phyloP scores from a whole-genome alignment of 2,329 filamentous ascomycete species.

The Diaporthe capsici region DNA sequence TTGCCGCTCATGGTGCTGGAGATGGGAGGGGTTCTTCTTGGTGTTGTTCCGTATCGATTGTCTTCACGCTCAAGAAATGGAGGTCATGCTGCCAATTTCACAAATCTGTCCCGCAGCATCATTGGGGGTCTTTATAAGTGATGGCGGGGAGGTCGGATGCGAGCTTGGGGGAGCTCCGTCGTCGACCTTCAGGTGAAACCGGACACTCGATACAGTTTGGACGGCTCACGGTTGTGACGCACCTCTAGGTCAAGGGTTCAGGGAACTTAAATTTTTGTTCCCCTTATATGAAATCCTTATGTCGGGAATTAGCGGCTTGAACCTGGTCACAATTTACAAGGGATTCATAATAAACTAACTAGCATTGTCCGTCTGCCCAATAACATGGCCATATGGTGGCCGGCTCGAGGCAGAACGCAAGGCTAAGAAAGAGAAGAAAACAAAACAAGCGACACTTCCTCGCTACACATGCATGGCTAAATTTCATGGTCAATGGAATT shows the following conservation, averaged over 20 bases:
- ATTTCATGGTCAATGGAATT: background rate
- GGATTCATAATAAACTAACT: background rate
- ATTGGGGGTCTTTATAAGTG: background rate
- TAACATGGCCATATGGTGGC: no score
- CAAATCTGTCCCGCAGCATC: no score
- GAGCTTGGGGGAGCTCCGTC: conserved; percentile 27
- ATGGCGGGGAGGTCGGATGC: conserved; percentile 12
- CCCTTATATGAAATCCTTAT: background rate
- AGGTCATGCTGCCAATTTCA: background rate
- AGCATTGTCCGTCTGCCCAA: background rate
- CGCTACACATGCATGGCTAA: background rate
- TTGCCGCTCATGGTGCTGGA: background rate
- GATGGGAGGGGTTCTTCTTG: background rate
- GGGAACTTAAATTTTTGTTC: no score
- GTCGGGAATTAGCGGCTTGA: background rate
- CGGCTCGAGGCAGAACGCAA: no score
- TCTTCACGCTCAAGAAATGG: background rate
- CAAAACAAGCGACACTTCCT: background rate
- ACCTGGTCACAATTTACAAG: background rate
- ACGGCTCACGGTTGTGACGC: background rate
- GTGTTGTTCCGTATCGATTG: background rate
- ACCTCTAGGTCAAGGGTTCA: no score
- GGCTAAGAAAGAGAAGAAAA: background rate
- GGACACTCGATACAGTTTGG: conserved; percentile 9
- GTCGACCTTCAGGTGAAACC: conserved; percentile 24